Evolutionary conservation across 2,329 filamentous ascomycete species (phyloP).

Genomic region (Phialophora verrucosa): DNA sequence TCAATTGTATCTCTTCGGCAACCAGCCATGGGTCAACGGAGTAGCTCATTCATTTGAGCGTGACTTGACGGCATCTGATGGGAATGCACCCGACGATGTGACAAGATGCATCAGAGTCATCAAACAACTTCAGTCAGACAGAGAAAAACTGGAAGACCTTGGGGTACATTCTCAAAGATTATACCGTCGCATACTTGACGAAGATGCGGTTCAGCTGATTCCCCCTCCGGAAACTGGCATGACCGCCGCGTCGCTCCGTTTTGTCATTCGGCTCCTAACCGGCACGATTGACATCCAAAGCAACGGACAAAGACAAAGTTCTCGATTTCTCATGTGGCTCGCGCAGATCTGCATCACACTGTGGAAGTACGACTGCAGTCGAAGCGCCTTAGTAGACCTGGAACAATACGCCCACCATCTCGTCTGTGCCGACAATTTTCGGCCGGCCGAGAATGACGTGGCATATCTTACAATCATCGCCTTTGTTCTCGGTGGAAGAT

Average conservation of each 20-base stretch:
- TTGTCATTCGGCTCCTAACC: conserved; percentile 10
- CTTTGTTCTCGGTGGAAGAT: conserved; percentile 7
- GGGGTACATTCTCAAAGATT: neutral
- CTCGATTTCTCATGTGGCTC: conserved; percentile 4
- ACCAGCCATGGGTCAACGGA: conserved; percentile 6
- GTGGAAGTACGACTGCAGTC: conserved; percentile 11
- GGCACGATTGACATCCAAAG: neutral
- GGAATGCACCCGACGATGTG: neutral
- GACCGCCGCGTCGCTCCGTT: conserved; percentile 4
- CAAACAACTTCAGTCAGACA: neutral
- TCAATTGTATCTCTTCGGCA: conserved; percentile 4
- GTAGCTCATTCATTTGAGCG: conserved; percentile 9
- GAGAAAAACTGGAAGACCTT: neutral
- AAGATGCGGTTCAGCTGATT: neutral
- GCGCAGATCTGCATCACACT: conserved; percentile 19
- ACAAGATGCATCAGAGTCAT: neutral
- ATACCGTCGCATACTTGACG: neutral
- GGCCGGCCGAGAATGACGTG: conserved; percentile 7
- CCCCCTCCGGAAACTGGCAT: conserved; percentile 4
- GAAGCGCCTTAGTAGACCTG: neutral
- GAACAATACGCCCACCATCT: neutral
- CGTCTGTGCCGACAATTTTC: neutral
- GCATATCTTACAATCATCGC: conserved; percentile 17
- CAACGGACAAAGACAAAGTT: neutral
- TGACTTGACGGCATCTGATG: conserved; percentile 5